Conservation (phyloP, 768 basidiomycete genomes). For the Fistulinella prunicolor region DNA sequence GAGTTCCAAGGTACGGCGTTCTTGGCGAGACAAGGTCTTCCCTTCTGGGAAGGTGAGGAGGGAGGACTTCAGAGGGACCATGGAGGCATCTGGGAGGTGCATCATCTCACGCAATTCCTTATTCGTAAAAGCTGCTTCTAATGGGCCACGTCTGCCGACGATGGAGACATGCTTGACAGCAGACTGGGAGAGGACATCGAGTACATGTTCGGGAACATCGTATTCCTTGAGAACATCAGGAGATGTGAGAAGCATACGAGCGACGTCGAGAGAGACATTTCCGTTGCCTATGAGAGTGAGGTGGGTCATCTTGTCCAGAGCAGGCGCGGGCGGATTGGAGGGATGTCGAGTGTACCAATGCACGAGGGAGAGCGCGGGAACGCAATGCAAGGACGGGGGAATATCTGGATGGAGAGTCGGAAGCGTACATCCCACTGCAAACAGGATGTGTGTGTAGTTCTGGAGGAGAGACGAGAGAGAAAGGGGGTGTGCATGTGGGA, state of each 20-base stretch:
- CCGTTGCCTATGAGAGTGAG: conserved; percentile 90
- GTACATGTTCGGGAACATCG: conserved; percentile 75
- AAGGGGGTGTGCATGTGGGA: conserved; percentile 54
- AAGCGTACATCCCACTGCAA: conserved; percentile 82
- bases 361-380: conserved; percentile 80
- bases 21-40: conserved; percentile 52
- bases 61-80: conserved; percentile 56
- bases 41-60: conserved; percentile 40
- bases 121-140: conserved; percentile 86
- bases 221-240: conserved; percentile 60
- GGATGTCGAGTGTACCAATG: conserved; percentile 98
- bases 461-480: conserved; percentile 58
- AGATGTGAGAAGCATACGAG: conserved; percentile 81
- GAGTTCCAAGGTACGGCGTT: conserved; percentile 63
- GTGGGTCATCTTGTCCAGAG: conserved; percentile 62
- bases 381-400: conserved; percentile 46
- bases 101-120: conserved; percentile 92
- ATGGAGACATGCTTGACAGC: conserved; percentile 75
- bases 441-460: conserved; percentile 82
- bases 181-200: conserved; percentile 62
- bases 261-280: conserved; percentile 91
- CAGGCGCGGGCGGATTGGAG: conserved; percentile 54
- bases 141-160: conserved; percentile 81
- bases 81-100: conserved; percentile 55
- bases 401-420: conserved; percentile 57